Evolutionary conservation across 169 alveolate species (phyloP).

Genomic region (Plasmodium ovale): DNA sequence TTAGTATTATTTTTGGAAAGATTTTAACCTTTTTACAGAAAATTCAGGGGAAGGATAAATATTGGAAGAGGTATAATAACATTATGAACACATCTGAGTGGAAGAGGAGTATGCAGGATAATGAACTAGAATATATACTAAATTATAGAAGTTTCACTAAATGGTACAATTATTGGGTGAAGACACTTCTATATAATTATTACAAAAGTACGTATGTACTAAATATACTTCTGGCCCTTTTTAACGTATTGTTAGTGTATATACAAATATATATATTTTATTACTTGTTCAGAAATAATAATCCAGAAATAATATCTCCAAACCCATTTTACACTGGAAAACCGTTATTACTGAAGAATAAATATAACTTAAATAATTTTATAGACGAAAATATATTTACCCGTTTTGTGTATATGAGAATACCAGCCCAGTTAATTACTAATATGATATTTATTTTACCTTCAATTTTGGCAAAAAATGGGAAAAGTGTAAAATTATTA

Average conservation of each 20-base stretch:
- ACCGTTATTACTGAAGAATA: neutral
- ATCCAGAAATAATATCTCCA: neutral
- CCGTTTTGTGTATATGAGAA: conserved; percentile 8
- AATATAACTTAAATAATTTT: neutral
- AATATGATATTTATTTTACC: conserved; percentile 32
- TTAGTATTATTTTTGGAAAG: conserved; percentile 5
- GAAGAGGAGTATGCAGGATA: conserved; percentile 33
- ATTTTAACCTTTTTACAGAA: conserved; percentile 4
- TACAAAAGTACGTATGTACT: conserved; percentile 36
- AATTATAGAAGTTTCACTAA: conserved; percentile 52
- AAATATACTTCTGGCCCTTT: neutral
- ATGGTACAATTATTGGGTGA: conserved; percentile 72
- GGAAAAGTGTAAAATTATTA: conserved; percentile 6
- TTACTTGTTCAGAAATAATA: conserved; percentile 5
- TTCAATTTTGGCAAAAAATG: conserved; percentile 12
- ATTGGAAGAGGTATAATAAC: conserved; percentile 44
- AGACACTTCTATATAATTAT: conserved; percentile 20
- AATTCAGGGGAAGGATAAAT: conserved; percentile 7
- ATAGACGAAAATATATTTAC: neutral
- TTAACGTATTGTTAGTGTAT: conserved; percentile 24
- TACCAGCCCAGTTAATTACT: conserved; percentile 5
- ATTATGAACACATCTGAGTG: conserved; percentile 46
- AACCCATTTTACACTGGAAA: neutral
- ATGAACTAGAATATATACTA: conserved; percentile 58
- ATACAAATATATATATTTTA: conserved; percentile 32